phyloP scores from a whole-genome alignment of 1,284 basidiomycete genomes.

The Wallemia hederae region DNA sequence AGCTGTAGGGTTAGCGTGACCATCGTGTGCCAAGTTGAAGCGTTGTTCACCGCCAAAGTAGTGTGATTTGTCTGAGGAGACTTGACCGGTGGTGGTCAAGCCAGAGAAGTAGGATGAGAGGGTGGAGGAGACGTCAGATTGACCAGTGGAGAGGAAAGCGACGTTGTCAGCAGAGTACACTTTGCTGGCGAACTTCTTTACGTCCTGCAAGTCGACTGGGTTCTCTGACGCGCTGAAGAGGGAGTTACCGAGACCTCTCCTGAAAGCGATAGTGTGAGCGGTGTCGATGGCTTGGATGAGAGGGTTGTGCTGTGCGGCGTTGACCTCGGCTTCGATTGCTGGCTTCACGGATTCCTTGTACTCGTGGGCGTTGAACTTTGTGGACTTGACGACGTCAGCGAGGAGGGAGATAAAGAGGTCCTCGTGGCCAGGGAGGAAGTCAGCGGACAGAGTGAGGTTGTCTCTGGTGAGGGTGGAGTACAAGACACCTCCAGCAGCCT shows the following conservation, averaged over 20 bases:
- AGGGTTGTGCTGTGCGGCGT: conserved; percentile 31
- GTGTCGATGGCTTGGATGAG: conserved; percentile 36
- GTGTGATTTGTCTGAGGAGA: conserved; percentile 17
- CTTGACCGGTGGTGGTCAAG: conserved; percentile 17
- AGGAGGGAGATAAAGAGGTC: conserved; percentile 61
- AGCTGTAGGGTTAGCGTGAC: conserved; percentile 28
- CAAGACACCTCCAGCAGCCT: conserved; percentile 77
- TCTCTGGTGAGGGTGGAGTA: conserved; percentile 63
- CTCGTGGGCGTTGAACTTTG: conserved; percentile 60
- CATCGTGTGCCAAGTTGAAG: conserved; percentile 22
- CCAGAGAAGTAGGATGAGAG: conserved; percentile 22
- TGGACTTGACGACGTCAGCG: conserved; percentile 47
- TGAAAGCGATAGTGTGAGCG: conserved; percentile 69
- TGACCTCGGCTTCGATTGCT: conserved; percentile 35
- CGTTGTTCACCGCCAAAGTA: conserved; percentile 71
- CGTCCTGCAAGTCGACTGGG: conserved; percentile 30
- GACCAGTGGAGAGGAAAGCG: conserved; percentile 52
- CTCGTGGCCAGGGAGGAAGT: conserved; percentile 90
- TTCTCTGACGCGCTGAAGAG: conserved; percentile 46
- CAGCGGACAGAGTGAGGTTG: conserved; percentile 70
- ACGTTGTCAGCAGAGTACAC: conserved; percentile 49
- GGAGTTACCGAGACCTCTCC: conserved; percentile 58
- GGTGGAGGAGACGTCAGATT: conserved; percentile 30
- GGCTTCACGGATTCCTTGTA: conserved; percentile 60
- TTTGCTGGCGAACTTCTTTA: conserved; percentile 38